Conservation (phyloP, 2,329 filamentous ascomycete genomes). For the Fusarium setosum region DNA sequence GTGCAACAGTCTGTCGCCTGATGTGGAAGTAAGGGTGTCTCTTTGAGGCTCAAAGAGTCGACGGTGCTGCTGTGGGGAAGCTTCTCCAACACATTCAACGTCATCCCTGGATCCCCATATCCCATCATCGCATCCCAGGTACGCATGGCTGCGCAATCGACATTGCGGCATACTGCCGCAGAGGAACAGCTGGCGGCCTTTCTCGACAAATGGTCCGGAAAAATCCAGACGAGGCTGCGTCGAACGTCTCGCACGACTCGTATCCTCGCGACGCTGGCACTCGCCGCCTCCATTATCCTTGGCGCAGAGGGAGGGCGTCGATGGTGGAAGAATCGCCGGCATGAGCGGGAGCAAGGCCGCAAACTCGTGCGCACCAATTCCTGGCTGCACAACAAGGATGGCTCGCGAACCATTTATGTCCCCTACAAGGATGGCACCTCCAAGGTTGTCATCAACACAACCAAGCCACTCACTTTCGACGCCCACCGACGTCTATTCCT, state of each 20-base stretch:
- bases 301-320: constrained; percentile 82
- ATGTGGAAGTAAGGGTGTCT: constrained; percentile 34
- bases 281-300: constrained; percentile 82
- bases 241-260: constrained; percentile 77
- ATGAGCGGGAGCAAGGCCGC: constrained; percentile 84
- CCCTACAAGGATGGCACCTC: constrained; percentile 89
- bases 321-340: constrained; percentile 78
- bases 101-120: constrained; percentile 19
- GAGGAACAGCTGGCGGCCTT: constrained; percentile 76
- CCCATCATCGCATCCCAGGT: not conserved
- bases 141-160: constrained; percentile 88
- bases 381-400: constrained; percentile 92
- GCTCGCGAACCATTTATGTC: constrained; percentile 93
- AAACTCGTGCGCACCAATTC: constrained; percentile 91
- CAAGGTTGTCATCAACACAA: constrained; percentile 91
- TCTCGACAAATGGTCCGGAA: constrained; percentile 67
- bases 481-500: constrained; percentile 94
- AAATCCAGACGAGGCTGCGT: constrained; percentile 66
- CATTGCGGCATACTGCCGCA: constrained; percentile 73
- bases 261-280: constrained; percentile 79
- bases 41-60: constrained; percentile 33
- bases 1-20: constrained; percentile 7
- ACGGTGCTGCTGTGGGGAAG: constrained; percentile 37
- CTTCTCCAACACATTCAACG: constrained; percentile 24
- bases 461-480: constrained; percentile 94